Base-by-base conservation (phyloP, 768 basidiomycete species). In the Tephrocybe sp. region DNA sequence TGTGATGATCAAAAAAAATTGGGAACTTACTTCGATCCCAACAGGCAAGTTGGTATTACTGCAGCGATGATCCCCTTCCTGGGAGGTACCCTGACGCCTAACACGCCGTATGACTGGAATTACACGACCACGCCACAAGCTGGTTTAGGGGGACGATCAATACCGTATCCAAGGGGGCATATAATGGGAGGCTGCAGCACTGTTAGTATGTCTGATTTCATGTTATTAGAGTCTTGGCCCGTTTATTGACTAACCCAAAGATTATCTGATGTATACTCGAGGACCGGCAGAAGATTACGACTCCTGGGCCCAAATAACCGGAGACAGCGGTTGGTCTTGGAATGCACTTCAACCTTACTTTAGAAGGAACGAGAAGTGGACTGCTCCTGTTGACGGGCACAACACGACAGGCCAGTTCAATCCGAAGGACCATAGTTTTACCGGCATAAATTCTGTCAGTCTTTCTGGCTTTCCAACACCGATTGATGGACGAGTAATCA, bases 321-420 rank as follows among this genome's bases (percentile, higher is more conserved):
- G 53, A 26, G 56, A 58, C 46, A 27, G 34, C 9, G 56, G 57
- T 3, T 70, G 69, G 69, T 56, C 63, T 12, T 70, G 67, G 68
- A 34, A 58, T 7, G 55, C 47, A 4, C 52, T 70, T 22, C 58
- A 60, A 22, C 58, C 55, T 15, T 69, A 66, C 46, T 60, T 67
- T 18, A 43, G 48, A 22, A 52, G 72, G 66, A 65, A 61, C 52
- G 72, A 73, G 53, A 58, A 54, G 39, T 68, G 59, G 46, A 57
- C 56, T 5, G 44, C 54, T 8, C 68, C 70, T 4, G 62, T 57
- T 3, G 69, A 71, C 44, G 38, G 54, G 9, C 71, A 69, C 54
- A 58, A 70, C 54, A 67, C 60, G 25, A 56, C 62, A 5, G 61
- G 61, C 6, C 59, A 71, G 49, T 66, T 61, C 37, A 54, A 67